phyloP scores from a whole-genome alignment of 208 protist genomes.

The Willaertia magna region DNA sequence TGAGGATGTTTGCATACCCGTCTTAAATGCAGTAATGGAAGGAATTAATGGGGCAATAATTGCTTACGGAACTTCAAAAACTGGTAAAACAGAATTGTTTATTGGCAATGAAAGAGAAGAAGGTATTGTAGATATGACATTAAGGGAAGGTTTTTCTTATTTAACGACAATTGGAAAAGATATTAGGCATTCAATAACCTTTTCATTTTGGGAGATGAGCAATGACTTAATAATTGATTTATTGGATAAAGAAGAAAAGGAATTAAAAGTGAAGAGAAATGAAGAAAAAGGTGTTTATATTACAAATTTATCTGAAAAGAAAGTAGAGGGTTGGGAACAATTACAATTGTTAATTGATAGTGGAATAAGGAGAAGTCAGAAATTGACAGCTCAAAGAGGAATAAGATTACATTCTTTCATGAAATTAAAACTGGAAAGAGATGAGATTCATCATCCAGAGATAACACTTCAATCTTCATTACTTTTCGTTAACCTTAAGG shows the following conservation, averaged over 20 bases:
- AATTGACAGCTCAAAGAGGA: background rate
- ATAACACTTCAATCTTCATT: background rate
- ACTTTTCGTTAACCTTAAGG: slow-evolving; percentile 2
- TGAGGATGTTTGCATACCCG: background rate
- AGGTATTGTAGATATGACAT: background rate
- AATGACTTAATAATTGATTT: background rate
- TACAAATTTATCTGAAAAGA: background rate
- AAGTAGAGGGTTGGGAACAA: background rate
- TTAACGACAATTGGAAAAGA: background rate
- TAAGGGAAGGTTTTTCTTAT: background rate
- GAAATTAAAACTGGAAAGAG: background rate
- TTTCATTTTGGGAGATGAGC: slow-evolving; percentile 7
- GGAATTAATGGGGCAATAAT: background rate
- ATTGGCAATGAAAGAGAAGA: background rate
- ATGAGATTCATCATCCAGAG: background rate
- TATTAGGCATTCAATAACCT: background rate
- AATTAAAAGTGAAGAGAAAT: background rate
- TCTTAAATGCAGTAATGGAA: background rate
- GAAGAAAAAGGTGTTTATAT: background rate
- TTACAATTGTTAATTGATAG: background rate
- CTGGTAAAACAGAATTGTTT: background rate
- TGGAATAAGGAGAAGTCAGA: background rate
- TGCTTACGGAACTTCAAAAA: background rate
- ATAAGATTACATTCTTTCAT: background rate
- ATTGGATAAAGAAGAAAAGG: background rate